phyloP scores from a whole-genome alignment of 2,329 filamentous ascomycete species.

The Coleophoma eucalyptorum region DNA sequence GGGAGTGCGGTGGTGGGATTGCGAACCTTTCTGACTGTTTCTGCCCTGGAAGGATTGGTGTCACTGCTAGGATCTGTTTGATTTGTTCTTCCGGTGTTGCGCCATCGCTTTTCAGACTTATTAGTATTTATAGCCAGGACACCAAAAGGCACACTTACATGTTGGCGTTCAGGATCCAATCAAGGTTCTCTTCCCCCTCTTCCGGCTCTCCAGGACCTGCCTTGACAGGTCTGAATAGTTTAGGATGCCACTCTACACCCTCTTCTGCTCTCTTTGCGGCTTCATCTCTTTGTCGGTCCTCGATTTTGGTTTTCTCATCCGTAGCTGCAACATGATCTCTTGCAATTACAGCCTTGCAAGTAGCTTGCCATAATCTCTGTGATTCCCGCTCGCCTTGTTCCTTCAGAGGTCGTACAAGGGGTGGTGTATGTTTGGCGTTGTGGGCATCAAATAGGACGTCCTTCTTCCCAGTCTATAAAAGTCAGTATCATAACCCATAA shows the following conservation, averaged over 20 bases:
- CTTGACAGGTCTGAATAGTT: constrained; percentile 74
- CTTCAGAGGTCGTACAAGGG: constrained; percentile 69
- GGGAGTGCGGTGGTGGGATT: constrained; percentile 44
- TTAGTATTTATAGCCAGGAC: background rate
- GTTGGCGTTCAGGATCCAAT: constrained; percentile 89
- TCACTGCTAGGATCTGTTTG: constrained; percentile 82
- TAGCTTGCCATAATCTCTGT: constrained; percentile 80
- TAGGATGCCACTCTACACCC: constrained; percentile 81
- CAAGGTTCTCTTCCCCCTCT: constrained; percentile 82
- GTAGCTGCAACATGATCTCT: constrained; percentile 87
- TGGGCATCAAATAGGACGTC: constrained; percentile 86
- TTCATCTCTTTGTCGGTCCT: constrained; percentile 87
- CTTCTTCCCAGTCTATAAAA: constrained; percentile 74
- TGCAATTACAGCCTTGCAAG: constrained; percentile 75
- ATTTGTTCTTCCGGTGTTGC: constrained; percentile 64
- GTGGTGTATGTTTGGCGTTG: constrained; percentile 71
- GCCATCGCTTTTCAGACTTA: constrained; percentile 46
- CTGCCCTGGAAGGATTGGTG: constrained; percentile 80
- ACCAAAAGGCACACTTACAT: constrained; percentile 53
- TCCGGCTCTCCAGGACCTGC: constrained; percentile 68
- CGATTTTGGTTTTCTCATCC: constrained; percentile 93
- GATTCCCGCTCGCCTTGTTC: constrained; percentile 92
- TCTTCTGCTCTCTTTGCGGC: constrained; percentile 75
- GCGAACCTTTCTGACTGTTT: constrained; percentile 48
- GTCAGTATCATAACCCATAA: background rate